phyloP scores from a whole-genome alignment of 768 basidiomycete genomes.

The Leucocoprinus sp. region DNA sequence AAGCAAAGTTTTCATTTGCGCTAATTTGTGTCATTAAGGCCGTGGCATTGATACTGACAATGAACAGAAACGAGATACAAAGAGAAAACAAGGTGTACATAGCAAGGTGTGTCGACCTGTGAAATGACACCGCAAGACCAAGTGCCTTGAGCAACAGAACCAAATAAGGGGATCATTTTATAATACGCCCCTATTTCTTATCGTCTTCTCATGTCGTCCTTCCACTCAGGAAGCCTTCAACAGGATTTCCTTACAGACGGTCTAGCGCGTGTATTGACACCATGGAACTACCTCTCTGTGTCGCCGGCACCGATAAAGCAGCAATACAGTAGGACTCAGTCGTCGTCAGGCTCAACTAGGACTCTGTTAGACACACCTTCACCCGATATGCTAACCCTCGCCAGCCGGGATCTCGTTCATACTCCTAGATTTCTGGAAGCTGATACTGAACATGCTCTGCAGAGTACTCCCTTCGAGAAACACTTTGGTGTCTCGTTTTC shows the following conservation, averaged over 20 bases:
- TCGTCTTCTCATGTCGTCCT: slow-evolving; percentile 4
- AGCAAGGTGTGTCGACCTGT: slow-evolving; percentile 6
- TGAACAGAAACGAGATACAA: slow-evolving; percentile 28
- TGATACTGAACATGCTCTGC: slow-evolving; percentile 9
- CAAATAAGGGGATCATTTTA: slow-evolving; percentile 5
- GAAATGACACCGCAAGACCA: slow-evolving; percentile 1
- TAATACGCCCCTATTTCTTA: slow-evolving; percentile 4
- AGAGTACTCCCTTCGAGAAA: slow-evolving; percentile 14
- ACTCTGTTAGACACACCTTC: slow-evolving; percentile 22
- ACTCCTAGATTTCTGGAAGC: slow-evolving; percentile 5
- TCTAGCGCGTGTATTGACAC: slow-evolving; percentile 6
- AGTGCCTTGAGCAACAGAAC: background rate
- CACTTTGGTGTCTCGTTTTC: slow-evolving; percentile 14
- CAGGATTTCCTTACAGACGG: background rate
- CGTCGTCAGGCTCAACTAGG: slow-evolving; percentile 18
- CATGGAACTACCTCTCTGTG: slow-evolving; percentile 10
- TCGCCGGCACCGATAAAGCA: slow-evolving; percentile 13
- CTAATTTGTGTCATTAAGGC: slow-evolving; percentile 75
- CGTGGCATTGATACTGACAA: slow-evolving; percentile 35
- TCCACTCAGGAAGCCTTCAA: background rate
- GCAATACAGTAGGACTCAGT: slow-evolving; percentile 17
- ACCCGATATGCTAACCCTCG: slow-evolving; percentile 13
- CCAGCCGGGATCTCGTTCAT: slow-evolving; percentile 4
- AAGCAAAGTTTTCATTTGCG: slow-evolving; percentile 86
- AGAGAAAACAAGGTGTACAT: slow-evolving; percentile 26